Evolutionary conservation across 1,284 basidiomycete genomes (phyloP).

Genomic region (Pseudozyma tsukubaensis): DNA sequence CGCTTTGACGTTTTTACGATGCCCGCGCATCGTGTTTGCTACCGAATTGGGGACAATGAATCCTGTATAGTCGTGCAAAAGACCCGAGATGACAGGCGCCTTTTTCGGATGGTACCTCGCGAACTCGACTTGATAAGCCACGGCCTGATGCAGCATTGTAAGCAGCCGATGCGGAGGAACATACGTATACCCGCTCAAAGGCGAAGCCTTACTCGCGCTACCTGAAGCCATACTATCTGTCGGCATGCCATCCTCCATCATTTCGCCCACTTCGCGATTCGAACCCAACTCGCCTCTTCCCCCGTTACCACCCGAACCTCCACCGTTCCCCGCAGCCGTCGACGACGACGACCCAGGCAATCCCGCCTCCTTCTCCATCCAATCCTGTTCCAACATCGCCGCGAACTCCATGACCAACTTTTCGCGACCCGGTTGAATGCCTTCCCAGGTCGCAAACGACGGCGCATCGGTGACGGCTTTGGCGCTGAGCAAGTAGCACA

Average conservation of each 20-base stretch:
- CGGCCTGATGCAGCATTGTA: slow-evolving; percentile 71
- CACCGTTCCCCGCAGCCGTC: neutral
- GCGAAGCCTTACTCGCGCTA: slow-evolving; percentile 9
- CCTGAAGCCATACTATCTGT: slow-evolving; percentile 14
- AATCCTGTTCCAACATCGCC: slow-evolving; percentile 61
- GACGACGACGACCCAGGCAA: slow-evolving; percentile 31
- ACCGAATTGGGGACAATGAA: slow-evolving; percentile 61
- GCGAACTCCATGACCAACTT: slow-evolving; percentile 69
- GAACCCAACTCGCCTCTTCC: slow-evolving; percentile 6
- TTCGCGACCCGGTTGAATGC: slow-evolving; percentile 70
- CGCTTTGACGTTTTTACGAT: slow-evolving; percentile 71
- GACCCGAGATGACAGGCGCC: slow-evolving; percentile 64
- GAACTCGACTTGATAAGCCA: slow-evolving; percentile 71
- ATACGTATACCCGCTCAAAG: slow-evolving; percentile 46
- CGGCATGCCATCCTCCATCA: slow-evolving; percentile 39
- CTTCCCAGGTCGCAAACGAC: slow-evolving; percentile 71
- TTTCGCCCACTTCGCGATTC: slow-evolving; percentile 17
- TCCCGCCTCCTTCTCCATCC: slow-evolving; percentile 51
- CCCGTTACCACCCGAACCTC: neutral
- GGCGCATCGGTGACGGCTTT: slow-evolving; percentile 71
- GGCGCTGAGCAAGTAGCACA: slow-evolving; percentile 71
- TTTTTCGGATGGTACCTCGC: slow-evolving; percentile 67
- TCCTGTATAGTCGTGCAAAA: slow-evolving; percentile 60
- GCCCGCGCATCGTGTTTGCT: slow-evolving; percentile 66
- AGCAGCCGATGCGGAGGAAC: slow-evolving; percentile 70